These are phyloP conservation scores for Phlebiopsis gigantea DNA, from an alignment of 768 basidiomycete genomes.

Conservation along the genomic window DNA sequence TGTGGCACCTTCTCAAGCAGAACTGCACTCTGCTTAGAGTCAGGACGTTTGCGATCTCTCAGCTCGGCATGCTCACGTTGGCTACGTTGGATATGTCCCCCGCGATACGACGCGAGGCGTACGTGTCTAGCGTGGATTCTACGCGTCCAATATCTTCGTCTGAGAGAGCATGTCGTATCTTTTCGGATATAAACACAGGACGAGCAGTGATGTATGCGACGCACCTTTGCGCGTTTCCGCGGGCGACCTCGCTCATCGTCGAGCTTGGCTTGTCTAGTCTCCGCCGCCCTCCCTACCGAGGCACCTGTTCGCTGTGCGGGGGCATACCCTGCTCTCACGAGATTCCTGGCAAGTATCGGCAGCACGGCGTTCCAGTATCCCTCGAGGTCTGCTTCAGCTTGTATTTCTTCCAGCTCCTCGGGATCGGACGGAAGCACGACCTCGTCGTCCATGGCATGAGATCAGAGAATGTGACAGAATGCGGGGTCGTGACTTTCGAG, in stretches of 20 bases:
- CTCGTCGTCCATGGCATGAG: slow-evolving; percentile 3
- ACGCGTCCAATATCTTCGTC: not conserved
- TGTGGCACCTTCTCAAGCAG: no score
- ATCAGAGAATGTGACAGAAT: no score
- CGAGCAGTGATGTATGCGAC: not conserved
- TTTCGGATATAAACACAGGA: not conserved
- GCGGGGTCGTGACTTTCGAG: no score
- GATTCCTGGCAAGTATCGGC: slow-evolving; percentile 6
- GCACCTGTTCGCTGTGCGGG: no score
- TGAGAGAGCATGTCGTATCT: not conserved
- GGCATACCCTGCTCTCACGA: no score
- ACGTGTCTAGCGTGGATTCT: not conserved
- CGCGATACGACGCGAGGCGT: not conserved
- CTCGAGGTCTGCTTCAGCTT: not conserved
- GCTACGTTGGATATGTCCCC: not conserved
- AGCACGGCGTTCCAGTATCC: slow-evolving; percentile 5
- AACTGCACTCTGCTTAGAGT: no score
- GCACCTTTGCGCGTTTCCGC: slow-evolving; percentile 11
- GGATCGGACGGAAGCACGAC: slow-evolving; percentile 8
- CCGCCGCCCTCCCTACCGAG: not conserved
- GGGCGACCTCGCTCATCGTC: slow-evolving; percentile 2
- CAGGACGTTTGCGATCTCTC: no score
- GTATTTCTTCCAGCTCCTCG: slow-evolving; percentile 8
- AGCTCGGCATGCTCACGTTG: not conserved
- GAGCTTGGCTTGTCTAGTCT: not conserved